Conservation (phyloP, 306 rosid genomes). For the Mimosa bimucronata region DNA sequence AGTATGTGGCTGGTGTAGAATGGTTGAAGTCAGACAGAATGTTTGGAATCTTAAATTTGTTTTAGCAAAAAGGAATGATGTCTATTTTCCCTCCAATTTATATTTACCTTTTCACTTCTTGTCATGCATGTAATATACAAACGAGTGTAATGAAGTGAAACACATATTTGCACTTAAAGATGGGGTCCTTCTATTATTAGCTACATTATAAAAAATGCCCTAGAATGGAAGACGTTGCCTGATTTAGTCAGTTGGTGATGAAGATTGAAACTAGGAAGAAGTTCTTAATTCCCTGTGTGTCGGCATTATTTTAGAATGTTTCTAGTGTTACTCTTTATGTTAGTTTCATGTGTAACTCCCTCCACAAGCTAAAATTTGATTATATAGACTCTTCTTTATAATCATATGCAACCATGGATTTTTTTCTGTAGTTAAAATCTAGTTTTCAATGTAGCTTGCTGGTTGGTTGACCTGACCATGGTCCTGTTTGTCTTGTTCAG, state of each 20-base stretch:
- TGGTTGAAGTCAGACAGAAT: constrained; percentile 16
- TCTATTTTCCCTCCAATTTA: background rate
- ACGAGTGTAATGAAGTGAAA: background rate
- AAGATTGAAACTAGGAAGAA: background rate
- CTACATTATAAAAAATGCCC: background rate
- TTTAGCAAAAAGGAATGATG: background rate
- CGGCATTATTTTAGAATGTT: background rate
- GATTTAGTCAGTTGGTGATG: background rate
- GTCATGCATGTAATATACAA: background rate
- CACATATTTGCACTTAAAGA: background rate
- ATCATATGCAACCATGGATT: background rate
- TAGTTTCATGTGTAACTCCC: background rate
- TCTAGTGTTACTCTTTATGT: background rate
- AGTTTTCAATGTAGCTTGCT: constrained; percentile 21
- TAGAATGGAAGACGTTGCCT: background rate
- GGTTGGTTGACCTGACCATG: constrained; percentile 19
- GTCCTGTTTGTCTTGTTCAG: constrained; percentile 51
- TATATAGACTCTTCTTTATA: constrained; percentile 13
- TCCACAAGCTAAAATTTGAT: constrained; percentile 14
- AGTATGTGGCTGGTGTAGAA: constrained; percentile 37
- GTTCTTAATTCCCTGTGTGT: background rate
- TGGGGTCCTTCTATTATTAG: background rate
- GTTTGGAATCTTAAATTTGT: background rate
- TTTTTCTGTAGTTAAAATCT: constrained; percentile 4
- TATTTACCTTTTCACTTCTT: background rate